These are phyloP conservation scores for Syzygium aromaticum DNA, from an alignment of 345 rosid species.

Conservation along the genomic window DNA sequence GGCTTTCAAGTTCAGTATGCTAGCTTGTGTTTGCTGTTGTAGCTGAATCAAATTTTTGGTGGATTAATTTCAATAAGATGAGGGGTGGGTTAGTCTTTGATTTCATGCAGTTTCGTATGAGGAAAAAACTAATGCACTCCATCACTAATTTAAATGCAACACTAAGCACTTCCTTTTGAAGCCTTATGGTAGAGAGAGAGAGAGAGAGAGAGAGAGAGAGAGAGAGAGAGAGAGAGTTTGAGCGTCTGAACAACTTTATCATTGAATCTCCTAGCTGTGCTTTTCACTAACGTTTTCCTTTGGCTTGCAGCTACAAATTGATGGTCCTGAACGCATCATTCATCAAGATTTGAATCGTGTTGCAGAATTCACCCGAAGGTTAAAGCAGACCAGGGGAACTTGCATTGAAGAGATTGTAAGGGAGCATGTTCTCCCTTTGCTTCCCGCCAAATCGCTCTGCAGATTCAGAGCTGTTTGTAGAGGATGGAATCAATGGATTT, in stretches of 20 bases:
- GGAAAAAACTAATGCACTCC: background rate
- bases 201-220: background rate
- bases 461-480: slow-evolving; percentile 29
- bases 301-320: background rate
- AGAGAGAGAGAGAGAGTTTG: background rate
- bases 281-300: background rate
- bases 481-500: slow-evolving; percentile 25
- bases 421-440: slow-evolving; percentile 18
- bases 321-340: background rate
- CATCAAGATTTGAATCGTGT: background rate
- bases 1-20: background rate
- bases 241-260: background rate
- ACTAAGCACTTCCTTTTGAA: background rate
- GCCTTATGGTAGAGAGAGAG: background rate
- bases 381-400: background rate
- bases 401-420: slow-evolving; percentile 12
- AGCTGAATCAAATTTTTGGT: background rate
- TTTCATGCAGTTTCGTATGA: background rate
- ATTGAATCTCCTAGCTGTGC: background rate
- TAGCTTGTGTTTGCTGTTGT: background rate
- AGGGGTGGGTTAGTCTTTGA: background rate
- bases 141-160: background rate
- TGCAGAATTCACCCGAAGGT: background rate
- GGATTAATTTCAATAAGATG: background rate
- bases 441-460: slow-evolving; percentile 36